Base-by-base conservation (phyloP, 2,329 filamentous ascomycete species). In the Exophiala sp. region DNA sequence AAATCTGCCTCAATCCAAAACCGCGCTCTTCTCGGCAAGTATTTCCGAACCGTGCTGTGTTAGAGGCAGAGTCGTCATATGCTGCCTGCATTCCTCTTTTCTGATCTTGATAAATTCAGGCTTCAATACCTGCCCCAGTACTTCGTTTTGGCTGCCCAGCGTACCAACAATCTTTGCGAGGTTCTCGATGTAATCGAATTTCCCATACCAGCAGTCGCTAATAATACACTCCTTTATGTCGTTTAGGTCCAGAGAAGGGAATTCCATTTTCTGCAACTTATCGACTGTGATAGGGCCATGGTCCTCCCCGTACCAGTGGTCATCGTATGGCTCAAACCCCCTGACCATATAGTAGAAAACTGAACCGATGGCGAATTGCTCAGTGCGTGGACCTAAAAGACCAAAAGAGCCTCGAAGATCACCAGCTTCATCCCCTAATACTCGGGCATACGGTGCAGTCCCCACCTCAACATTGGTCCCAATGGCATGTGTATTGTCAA, bases 401-500 rank as follows among this genome's bases (percentile, higher is more conserved):
- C 42, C 47, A 37, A 34, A 46, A 38, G 27, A 24, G 22, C 47
- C 42, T 29, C 32, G 16, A 39, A 19, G 29, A 4, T 11, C 23
- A 11, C 46, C 46, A 23, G 38, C 46, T 37, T 48, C 46, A 43
- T 48, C 40, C 4, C 46, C 46, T n/a, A 48, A 34, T 24, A 30
- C 6, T 37, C 46, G 32, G 18, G 9, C 22, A 37, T 42, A 48
- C 27, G 46, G 46, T 8, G 27, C 14, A 32, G 24, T 43, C 18
- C 29, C 40, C 37, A 43, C 38, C n/a, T 23, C 40, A 35, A 43
- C 38, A 19, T 43, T 38, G 2, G 24, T 24, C 7, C 46, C 46
- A 24, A 48, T 35, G 2, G 24, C 19, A 2, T n/a, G 13, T 8
- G 47, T 43, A 16, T 45, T 35, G 43, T 58, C 57, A 49, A 59